Base-by-base conservation (phyloP, 2,329 filamentous ascomycete species). In the Tolypocladium pustulatum region DNA sequence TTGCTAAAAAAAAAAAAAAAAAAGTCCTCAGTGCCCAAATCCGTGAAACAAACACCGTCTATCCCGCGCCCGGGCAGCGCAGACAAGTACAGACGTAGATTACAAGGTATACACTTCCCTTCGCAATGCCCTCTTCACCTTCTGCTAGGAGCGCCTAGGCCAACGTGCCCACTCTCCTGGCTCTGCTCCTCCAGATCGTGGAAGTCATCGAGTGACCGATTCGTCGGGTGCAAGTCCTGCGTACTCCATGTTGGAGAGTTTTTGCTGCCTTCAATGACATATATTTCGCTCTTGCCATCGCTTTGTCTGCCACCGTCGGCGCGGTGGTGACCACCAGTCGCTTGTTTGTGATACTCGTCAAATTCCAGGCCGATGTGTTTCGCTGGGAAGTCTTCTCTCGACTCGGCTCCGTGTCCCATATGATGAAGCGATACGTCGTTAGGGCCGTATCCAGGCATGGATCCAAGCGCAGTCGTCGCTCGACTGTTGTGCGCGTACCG, bases 361-460 rank as follows among this genome's bases (percentile, higher is more conserved):
- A 68, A 62, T 13, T 63, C 61, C n/a, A 64, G 59, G 46, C 62
- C 54, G 10, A 62, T 54, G 20, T 61, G 60, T 51, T 54, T 61
- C 2, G 57, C 25, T 40, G 41, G 57, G 8, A 27, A 57, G 34
- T 57, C 49, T 25, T 30, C n/a, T 9, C 57, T 56, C 15, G 55
- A 36, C 6, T 65, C 58, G 46, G 57, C 60, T 43, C 63, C 61
- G 34, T 63, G 49, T 10, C 60, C 62, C 40, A 73, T 61, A 12
- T 63, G 62, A 27, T 70, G 65, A 8, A 77, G 64, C 4, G 72
- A 73, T 13, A 76, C 63, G 34, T 77, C 75, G 32, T 69, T 66
- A 4, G 69, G 70, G 0, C 71, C 74, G 37, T 66, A 72, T 1
- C 65, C 71, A 1, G 70, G 70, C 66, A 71, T 72, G 13, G 59